These are phyloP conservation scores for Ceriops decandra DNA, from an alignment of 345 rosid genomes.

Conservation along the genomic window DNA sequence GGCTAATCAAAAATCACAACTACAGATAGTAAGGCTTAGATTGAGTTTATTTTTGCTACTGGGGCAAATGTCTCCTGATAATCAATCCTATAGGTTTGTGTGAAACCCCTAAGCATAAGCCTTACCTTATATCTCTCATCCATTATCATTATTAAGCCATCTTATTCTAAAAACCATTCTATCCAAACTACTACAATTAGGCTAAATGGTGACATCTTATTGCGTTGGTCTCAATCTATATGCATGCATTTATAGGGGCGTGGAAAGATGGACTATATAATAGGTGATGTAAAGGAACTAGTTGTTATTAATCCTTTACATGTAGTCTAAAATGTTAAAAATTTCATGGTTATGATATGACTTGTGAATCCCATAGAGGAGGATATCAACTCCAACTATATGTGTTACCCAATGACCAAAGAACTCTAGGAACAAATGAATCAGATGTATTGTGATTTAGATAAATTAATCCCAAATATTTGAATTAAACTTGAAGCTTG, in stretches of 20 bases:
- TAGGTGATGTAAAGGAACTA: neutral
- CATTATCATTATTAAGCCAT: no score
- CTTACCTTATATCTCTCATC: no score
- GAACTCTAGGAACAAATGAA: conserved; percentile 13
- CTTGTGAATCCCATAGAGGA: conserved; percentile 7
- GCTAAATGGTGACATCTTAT: conserved; percentile 1
- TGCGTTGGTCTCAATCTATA: neutral
- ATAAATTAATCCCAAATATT: conserved; percentile 5
- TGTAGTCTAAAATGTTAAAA: conserved; percentile 6
- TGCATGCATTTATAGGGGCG: neutral
- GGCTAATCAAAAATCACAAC: no score
- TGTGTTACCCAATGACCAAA: conserved; percentile 4
- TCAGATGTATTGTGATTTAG: conserved; percentile 7
- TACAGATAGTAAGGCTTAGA: no score
- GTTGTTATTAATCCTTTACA: neutral
- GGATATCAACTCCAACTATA: conserved; percentile 3
- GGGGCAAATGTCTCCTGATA: no score
- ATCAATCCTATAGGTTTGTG: no score
- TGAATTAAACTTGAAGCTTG: neutral
- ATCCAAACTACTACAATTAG: neutral
- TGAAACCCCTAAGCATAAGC: no score
- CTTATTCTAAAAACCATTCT: no score
- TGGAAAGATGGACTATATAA: neutral
- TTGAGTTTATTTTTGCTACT: no score
- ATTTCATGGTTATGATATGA: conserved; percentile 17